These are phyloP conservation scores for Acrocalymma vagum DNA, from an alignment of 2,329 filamentous ascomycete genomes.

Conservation along the genomic window DNA sequence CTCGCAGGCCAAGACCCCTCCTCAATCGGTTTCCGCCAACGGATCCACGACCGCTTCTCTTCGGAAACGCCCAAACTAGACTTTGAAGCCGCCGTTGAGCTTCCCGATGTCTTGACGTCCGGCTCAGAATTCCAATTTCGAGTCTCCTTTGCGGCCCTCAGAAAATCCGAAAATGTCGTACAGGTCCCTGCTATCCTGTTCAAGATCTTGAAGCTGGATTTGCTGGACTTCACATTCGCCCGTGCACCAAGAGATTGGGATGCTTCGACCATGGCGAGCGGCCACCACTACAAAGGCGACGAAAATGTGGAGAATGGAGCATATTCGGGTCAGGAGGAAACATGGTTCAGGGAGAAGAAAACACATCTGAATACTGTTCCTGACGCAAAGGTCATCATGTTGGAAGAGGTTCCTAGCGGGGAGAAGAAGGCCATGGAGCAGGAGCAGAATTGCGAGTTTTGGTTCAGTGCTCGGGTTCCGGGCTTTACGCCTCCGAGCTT, in stretches of 20 bases:
- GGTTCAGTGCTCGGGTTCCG: slow-evolving; percentile 30
- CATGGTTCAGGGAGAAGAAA: slow-evolving; percentile 15
- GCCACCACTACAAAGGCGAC: background rate
- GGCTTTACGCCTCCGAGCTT: slow-evolving; percentile 30
- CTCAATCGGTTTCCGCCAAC: slow-evolving; percentile 27
- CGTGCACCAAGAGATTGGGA: slow-evolving; percentile 28
- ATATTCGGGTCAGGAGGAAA: slow-evolving; percentile 9
- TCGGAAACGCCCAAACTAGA: slow-evolving; percentile 28
- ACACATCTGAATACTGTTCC: slow-evolving; percentile 28
- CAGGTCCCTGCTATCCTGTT: slow-evolving; percentile 25
- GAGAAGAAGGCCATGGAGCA: slow-evolving; percentile 19
- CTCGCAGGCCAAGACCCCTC: slow-evolving; percentile 17
- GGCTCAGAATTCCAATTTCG: slow-evolving; percentile 30
- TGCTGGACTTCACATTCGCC: slow-evolving; percentile 27
- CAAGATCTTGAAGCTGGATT: slow-evolving; percentile 23
- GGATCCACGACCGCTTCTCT: slow-evolving; percentile 28
- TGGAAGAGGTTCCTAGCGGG: slow-evolving; percentile 12
- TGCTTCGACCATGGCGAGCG: slow-evolving; percentile 9
- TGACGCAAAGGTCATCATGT: slow-evolving; percentile 11
- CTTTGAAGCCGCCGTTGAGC: slow-evolving; percentile 22
- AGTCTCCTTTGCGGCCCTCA: slow-evolving; percentile 17
- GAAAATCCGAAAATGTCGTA: slow-evolving; percentile 16
- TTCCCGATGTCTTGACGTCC: slow-evolving; percentile 22
- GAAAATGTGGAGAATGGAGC: background rate
- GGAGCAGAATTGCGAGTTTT: slow-evolving; percentile 19